Base-by-base conservation (phyloP, 1,139 yeast species). In the Lodderomyces pseudojiufengensis region DNA sequence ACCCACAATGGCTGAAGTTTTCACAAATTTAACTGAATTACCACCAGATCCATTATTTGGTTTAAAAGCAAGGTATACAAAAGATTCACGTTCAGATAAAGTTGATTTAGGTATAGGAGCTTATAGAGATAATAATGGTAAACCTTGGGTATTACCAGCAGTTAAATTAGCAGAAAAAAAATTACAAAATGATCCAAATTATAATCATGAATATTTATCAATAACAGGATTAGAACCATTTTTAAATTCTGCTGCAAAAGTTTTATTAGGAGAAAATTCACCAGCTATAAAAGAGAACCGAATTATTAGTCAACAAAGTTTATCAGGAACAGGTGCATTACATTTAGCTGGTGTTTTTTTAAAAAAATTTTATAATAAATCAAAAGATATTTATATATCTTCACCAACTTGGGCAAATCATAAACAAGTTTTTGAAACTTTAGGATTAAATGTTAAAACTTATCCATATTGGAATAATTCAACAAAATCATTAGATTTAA, bases 361-460 rank as follows among this genome's bases (percentile, higher is more conserved):
- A 43, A 71, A 73, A 45, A 65, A 71, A 31, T 74, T 78, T 61
- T 78, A 65, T 59, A 73, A 59, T 34, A 62, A 61, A 44, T 54
- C 56, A 51, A 28, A 28, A 15, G 72, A 77, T 22, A 70, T 92
- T 32, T 90, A 87, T 62, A 63, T 90, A 40, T 84, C 96, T 8
- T 70, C 77, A 46, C 98, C 98, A 43, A 90, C 98, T 18, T 92
- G 98, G 98, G 95, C 92, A 38, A 92, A 90, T 69, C 98, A 92
- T 65, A 71, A 75, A 59, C 85, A 82, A 57, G 84, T 92, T 49
- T 92, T 86, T 59, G 70, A 73, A 48, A 68, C 76, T 42, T 71
- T 76, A 42, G 95, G 90, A 3, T 69, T 83, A 40, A 62, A 70
- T 44, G 78, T 80, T 32, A 78, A 69, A 32, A 61, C 69, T 30